phyloP scores from a whole-genome alignment of 1,139 yeast species.

The Barnettozyma hawaiiensis region DNA sequence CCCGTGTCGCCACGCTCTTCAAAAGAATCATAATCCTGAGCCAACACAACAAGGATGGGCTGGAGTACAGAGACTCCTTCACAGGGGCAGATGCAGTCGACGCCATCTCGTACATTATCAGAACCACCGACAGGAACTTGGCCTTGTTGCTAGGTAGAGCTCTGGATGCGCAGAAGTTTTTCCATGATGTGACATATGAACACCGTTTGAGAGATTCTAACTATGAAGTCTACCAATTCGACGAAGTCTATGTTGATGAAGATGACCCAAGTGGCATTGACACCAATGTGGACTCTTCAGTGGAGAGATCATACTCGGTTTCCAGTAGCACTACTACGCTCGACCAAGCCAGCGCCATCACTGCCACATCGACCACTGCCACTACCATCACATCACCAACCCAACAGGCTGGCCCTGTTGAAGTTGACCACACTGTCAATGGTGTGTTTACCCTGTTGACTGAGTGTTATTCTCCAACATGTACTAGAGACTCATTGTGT shows the following conservation, averaged over 20 bases:
- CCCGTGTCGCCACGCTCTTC: slow-evolving; percentile 78
- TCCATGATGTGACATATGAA: slow-evolving; percentile 94
- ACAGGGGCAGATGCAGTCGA: slow-evolving; percentile 95
- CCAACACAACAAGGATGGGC: slow-evolving; percentile 87
- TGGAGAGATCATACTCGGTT: slow-evolving; percentile 10
- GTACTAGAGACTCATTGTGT: slow-evolving; percentile 82
- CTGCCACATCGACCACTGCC: slow-evolving; percentile 4
- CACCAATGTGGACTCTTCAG: background rate
- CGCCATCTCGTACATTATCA: slow-evolving; percentile 71
- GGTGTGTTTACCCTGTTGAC: slow-evolving; percentile 92
- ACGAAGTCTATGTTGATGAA: slow-evolving; percentile 38
- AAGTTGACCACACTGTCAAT: slow-evolving; percentile 43
- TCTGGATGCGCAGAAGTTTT: slow-evolving; percentile 87
- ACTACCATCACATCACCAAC: slow-evolving; percentile 4
- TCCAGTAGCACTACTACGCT: slow-evolving; percentile 11
- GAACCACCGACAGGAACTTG: slow-evolving; percentile 86
- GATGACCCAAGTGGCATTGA: slow-evolving; percentile 9
- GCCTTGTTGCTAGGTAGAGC: slow-evolving; percentile 88
- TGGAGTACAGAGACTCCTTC: slow-evolving; percentile 89
- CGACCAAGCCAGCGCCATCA: slow-evolving; percentile 5
- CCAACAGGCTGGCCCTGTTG: slow-evolving; percentile 12
- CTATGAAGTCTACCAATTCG: slow-evolving; percentile 84
- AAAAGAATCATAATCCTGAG: slow-evolving; percentile 66
- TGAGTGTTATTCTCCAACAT: slow-evolving; percentile 95
- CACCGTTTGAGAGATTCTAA: slow-evolving; percentile 85